These are phyloP conservation scores for Silene latifolia DNA, from an alignment of 148 eudicot genomes.

Conservation along the genomic window DNA sequence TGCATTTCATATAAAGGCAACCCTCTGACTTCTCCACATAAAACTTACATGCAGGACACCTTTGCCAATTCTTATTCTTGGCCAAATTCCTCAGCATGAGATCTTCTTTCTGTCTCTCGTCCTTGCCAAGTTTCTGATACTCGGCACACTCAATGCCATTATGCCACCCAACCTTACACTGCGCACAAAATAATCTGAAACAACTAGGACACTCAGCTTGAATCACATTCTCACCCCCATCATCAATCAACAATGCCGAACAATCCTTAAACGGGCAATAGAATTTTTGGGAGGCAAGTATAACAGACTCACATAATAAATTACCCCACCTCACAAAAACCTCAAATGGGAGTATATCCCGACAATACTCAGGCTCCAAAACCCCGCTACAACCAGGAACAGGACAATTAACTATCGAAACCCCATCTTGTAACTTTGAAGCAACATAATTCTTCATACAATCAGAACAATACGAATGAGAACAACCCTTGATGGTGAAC, in stretches of 20 bases:
- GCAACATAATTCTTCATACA: conserved; percentile 42
- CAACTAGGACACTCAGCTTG: conserved; percentile 53
- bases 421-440: conserved; percentile 41
- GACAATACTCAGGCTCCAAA: conserved; percentile 45
- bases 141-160: conserved; percentile 42
- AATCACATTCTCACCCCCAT: conserved; percentile 27
- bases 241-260: conserved; percentile 44
- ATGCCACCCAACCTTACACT: conserved; percentile 68
- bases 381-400: conserved; percentile 31
- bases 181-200: conserved; percentile 52
- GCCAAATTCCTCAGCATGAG: conserved; percentile 53
- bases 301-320: conserved; percentile 45
- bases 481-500: conserved; percentile 42
- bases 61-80: conserved; percentile 49
- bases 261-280: conserved; percentile 55
- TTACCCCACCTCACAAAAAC: conserved; percentile 52
- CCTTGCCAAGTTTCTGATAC: conserved; percentile 41
- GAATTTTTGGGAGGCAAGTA: conserved; percentile 43
- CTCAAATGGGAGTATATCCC: conserved; percentile 38
- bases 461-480: conserved; percentile 38
- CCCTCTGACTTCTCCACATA: conserved; percentile 56
- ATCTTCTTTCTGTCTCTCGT: conserved; percentile 55
- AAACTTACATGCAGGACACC: conserved; percentile 59
- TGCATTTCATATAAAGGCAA: conserved; percentile 59
- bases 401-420: conserved; percentile 37